A percentile compares a stretch with the other conserved stretches of the same genome.
These are phyloP conservation scores for Forsythia viridissima DNA, from an alignment of 257 asterid species.

Conservation along the genomic window DNA sequence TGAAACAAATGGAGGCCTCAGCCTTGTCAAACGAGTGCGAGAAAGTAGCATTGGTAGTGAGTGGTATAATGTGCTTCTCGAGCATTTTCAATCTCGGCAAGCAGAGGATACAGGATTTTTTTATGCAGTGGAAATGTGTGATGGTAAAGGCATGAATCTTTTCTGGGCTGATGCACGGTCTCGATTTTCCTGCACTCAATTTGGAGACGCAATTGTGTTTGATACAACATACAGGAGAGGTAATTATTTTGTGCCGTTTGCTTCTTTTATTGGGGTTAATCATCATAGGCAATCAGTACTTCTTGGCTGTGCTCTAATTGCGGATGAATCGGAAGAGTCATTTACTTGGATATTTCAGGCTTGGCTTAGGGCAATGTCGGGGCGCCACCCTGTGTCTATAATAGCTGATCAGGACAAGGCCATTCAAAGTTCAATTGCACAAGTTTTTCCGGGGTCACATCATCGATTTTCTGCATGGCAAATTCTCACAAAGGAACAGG, in stretches of 20 bases:
- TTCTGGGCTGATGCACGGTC: conserved; percentile 91
- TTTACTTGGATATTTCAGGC: conserved; percentile 88
- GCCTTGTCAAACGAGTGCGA: conserved; percentile 64
- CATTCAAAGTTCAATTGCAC: conserved; percentile 65
- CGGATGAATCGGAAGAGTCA: conserved; percentile 89
- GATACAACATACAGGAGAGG: conserved; percentile 76
- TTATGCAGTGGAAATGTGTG: conserved; percentile 75
- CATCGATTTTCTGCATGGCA: conserved; percentile 88
- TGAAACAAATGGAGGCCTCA: conserved; percentile 79
- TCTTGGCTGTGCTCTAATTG: conserved; percentile 89
- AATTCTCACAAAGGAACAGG: conserved; percentile 68
- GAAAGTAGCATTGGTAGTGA: conserved; percentile 55
- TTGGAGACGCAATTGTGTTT: conserved; percentile 82
- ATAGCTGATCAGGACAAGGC: conserved; percentile 80
- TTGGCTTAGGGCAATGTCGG: conserved; percentile 82
- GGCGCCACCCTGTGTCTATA: conserved; percentile 68
- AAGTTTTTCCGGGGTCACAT: conserved; percentile 74
- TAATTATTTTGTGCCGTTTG: conserved; percentile 65
- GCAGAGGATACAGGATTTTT: conserved; percentile 88
- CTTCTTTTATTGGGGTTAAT: conserved; percentile 85
- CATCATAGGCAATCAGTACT: conserved; percentile 91
- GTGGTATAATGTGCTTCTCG: conserved; percentile 74
- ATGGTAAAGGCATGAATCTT: conserved; percentile 67
- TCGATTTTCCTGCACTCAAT: conserved; percentile 81
- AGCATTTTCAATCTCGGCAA: conserved; percentile 83